phyloP scores from a whole-genome alignment of 768 basidiomycete genomes.

The Sporobolomyces roseus region DNA sequence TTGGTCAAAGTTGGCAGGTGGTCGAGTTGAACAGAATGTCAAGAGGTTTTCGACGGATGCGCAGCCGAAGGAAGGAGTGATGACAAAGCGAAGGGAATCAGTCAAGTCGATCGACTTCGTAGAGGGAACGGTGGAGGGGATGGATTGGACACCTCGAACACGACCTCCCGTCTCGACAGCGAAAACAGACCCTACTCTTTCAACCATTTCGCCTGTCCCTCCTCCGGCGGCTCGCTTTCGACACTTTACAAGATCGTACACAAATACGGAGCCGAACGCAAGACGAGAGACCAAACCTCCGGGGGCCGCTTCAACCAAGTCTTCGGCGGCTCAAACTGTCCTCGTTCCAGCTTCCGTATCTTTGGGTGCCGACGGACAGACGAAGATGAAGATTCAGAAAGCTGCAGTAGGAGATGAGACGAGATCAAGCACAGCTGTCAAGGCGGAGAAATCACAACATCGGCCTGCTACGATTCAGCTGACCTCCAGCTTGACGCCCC shows the following conservation, averaged over 20 bases:
- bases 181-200: background rate
- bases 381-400: background rate
- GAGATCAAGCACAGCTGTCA: no score
- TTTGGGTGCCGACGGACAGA: background rate
- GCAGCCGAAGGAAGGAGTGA: no score
- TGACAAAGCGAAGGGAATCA: no score
- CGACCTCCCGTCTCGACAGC: background rate
- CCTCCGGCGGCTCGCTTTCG: background rate
- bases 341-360: background rate
- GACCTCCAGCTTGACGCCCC: background rate
- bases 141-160: constrained; percentile 17
- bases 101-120: background rate
- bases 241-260: no score
- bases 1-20: background rate
- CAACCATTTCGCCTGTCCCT: no score
- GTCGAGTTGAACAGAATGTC: background rate
- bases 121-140: background rate
- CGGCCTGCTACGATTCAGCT: no score
- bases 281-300: background rate
- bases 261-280: no score
- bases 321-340: background rate
- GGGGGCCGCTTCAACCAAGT: background rate
- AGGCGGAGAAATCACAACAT: no score
- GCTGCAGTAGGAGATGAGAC: no score
- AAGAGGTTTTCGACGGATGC: background rate